phyloP scores from a whole-genome alignment of 345 rosid genomes.

The Geranium rotundifolium region DNA sequence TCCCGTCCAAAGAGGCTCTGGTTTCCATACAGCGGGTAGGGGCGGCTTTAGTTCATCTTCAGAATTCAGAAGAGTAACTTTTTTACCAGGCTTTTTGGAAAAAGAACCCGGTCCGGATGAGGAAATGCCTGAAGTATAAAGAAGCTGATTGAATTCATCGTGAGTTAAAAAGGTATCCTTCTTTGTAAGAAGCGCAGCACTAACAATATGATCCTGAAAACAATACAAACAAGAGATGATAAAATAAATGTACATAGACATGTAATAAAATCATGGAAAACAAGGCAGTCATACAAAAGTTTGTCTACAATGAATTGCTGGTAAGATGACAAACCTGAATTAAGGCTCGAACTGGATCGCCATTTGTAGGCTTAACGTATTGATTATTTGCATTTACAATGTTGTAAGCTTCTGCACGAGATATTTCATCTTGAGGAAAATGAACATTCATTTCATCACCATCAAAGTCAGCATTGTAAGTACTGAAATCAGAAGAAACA shows the following conservation, averaged over 20 bases:
- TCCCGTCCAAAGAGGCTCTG: constrained; percentile 90
- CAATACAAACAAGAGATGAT: constrained; percentile 5
- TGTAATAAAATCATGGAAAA: background rate
- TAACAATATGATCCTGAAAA: constrained; percentile 83
- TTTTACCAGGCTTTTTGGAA: constrained; percentile 46
- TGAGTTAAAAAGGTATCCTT: constrained; percentile 70
- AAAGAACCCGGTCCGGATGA: constrained; percentile 28
- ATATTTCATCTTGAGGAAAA: constrained; percentile 98
- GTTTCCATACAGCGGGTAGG: constrained; percentile 71
- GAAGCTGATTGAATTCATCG: constrained; percentile 69
- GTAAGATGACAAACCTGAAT: constrained; percentile 54
- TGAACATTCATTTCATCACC: constrained; percentile 99
- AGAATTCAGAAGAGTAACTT: constrained; percentile 38
- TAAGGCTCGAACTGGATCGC: constrained; percentile 81
- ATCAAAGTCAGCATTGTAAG: constrained; percentile 99
- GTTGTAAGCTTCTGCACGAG: constrained; percentile 97
- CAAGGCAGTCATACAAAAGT: background rate
- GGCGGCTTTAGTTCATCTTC: constrained; percentile 37
- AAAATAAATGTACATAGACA: background rate
- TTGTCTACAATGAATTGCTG: background rate
- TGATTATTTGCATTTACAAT: constrained; percentile 97
- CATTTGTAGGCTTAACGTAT: constrained; percentile 87
- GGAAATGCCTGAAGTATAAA: constrained; percentile 71
- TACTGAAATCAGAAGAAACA: constrained; percentile 34
- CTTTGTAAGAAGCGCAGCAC: constrained; percentile 83